Conservation (phyloP, 257 asterid genomes). For the Primulina eburnea region DNA sequence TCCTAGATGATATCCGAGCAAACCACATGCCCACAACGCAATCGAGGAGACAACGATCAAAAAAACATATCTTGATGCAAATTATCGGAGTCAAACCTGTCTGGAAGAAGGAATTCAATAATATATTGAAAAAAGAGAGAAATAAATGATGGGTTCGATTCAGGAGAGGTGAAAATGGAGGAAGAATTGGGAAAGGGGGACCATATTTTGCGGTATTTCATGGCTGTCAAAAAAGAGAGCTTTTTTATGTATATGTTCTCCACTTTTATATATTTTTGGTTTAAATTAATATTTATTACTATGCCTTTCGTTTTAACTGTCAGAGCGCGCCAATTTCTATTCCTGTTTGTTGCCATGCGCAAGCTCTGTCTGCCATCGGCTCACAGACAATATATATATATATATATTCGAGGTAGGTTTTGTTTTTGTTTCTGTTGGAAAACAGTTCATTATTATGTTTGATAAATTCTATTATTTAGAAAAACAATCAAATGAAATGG, state of each 20-base stretch:
- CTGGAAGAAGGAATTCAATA: not conserved
- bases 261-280: not conserved
- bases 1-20: constrained; percentile 3
- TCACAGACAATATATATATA: too few species aligned
- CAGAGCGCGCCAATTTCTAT: constrained; percentile 20
- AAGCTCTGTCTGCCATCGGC: not conserved
- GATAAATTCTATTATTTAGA: too few species aligned
- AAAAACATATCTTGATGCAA: constrained; percentile 7
- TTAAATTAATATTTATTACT: not conserved
- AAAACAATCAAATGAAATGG: too few species aligned
- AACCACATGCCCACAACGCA: constrained; percentile 10
- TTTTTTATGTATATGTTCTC: constrained; percentile 6
- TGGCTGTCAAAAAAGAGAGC: constrained; percentile 37
- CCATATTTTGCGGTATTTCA: constrained; percentile 44
- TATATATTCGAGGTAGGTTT: too few species aligned
- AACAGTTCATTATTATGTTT: too few species aligned
- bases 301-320: constrained; percentile 1
- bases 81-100: not conserved
- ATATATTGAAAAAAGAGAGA: not conserved
- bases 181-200: constrained; percentile 41
- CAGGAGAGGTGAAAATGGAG: constrained; percentile 49
- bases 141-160: constrained; percentile 20
- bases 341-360: constrained; percentile 8
- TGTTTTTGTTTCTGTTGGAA: too few species aligned
- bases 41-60: constrained; percentile 9